These are phyloP conservation scores for Withania somnifera DNA, from an alignment of 305 asterid species.

Conservation along the genomic window DNA sequence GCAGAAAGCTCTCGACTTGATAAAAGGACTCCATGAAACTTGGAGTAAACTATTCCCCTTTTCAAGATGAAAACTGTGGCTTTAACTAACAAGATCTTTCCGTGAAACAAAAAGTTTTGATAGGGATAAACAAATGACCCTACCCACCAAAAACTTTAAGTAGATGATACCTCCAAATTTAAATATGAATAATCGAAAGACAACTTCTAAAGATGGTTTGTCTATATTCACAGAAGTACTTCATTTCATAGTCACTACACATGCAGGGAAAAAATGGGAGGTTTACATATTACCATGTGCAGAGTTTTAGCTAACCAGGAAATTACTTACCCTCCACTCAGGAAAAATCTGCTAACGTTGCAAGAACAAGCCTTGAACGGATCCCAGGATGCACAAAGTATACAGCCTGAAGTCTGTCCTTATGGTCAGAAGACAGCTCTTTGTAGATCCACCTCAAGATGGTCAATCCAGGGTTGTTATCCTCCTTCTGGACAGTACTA, in stretches of 20 bases:
- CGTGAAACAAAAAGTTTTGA: neutral
- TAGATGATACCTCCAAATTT: too few relatives aligned
- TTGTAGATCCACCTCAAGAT: constrained; percentile 92
- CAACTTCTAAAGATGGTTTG: too few relatives aligned
- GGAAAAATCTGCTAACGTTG: constrained; percentile 74
- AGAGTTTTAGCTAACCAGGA: neutral
- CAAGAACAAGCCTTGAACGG: constrained; percentile 71
- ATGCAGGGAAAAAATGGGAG: too few relatives aligned
- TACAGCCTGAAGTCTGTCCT: constrained; percentile 73
- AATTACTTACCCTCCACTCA: constrained; percentile 78
- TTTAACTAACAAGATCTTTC: neutral
- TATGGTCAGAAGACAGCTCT: constrained; percentile 62
- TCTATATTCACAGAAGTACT: neutral
- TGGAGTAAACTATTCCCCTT: neutral
- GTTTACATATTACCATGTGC: neutral
- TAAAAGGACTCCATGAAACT: neutral
- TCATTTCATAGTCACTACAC: too few relatives aligned
- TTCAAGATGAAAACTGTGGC: neutral
- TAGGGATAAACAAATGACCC: neutral
- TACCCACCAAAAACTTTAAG: too few relatives aligned
- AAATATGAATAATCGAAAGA: too few relatives aligned
- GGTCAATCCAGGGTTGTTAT: constrained; percentile 80
- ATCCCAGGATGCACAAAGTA: constrained; percentile 94
- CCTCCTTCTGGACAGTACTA: constrained; percentile 64
- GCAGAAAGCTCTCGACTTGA: neutral